Conservation (phyloP, 2,329 filamentous ascomycete genomes). For the Pseudocercospora eumusae region DNA sequence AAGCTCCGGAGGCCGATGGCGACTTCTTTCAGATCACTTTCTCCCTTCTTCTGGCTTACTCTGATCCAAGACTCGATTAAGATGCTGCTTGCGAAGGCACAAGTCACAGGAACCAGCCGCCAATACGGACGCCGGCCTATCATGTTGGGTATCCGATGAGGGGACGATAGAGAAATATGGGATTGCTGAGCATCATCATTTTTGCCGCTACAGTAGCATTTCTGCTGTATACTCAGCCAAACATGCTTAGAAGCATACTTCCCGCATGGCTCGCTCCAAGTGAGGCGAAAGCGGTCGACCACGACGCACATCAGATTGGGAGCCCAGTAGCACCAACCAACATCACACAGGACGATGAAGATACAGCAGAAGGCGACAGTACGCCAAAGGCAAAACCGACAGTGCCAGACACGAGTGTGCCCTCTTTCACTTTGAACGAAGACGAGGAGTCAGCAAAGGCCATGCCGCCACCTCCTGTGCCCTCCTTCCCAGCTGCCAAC, state of each 20-base stretch:
- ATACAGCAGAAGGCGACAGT: conserved; percentile 30
- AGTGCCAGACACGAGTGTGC: conserved; percentile 26
- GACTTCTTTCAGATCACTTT: neutral
- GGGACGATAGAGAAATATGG: conserved; percentile 39
- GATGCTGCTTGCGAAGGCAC: neutral
- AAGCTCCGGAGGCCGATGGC: neutral
- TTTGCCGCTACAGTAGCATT: conserved; percentile 45
- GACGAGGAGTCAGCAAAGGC: conserved; percentile 37
- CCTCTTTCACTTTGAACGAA: conserved; percentile 33
- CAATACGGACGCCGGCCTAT: conserved; percentile 12
- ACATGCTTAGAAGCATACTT: conserved; percentile 40
- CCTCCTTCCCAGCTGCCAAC: conserved; percentile 50
- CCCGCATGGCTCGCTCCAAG: conserved; percentile 33
- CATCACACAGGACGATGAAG: conserved; percentile 16
- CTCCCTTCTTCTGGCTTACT: neutral
- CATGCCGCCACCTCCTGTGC: conserved; percentile 32
- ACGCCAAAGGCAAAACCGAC: conserved; percentile 38
- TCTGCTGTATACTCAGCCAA: conserved; percentile 45
- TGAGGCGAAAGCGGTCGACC: neutral
- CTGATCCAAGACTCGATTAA: neutral
- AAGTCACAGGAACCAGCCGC: neutral
- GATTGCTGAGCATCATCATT: conserved; percentile 44
- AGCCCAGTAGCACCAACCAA: neutral
- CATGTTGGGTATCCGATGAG: conserved; percentile 21
- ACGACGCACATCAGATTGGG: conserved; percentile 10